A percentile compares a stretch with the other conserved stretches of the same genome.
phyloP scores from a whole-genome alignment of 1,284 basidiomycete genomes.

The Rhodotorula sp. region DNA sequence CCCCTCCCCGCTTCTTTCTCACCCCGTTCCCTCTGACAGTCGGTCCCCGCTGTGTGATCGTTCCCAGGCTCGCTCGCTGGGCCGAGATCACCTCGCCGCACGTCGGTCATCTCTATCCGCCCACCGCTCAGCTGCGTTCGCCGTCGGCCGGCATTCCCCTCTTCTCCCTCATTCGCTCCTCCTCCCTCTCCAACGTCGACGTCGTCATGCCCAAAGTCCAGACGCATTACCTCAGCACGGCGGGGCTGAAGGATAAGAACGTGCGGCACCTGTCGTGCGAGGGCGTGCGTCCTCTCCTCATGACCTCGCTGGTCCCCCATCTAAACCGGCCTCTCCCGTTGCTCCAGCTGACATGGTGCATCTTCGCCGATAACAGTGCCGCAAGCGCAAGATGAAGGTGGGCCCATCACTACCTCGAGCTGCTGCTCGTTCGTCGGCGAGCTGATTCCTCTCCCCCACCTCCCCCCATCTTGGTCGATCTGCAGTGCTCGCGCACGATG shows the following conservation, averaged over 20 bases:
- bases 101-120: no score
- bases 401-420: no score
- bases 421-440: no score
- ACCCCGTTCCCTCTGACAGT: neutral
- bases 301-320: neutral
- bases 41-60: neutral
- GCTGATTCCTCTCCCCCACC: neutral
- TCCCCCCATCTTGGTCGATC: neutral
- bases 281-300: neutral
- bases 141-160: no score
- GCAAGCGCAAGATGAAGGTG: slow-evolving; percentile 6
- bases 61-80: no score
- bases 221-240: neutral
- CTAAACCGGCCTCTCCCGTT: neutral
- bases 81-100: no score
- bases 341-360: neutral
- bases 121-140: no score
- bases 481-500: slow-evolving; percentile 5
- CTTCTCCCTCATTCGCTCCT: no score
- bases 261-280: slow-evolving; percentile 1
- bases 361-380: neutral
- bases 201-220: neutral
- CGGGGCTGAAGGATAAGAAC: neutral
- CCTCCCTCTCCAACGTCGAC: neutral
- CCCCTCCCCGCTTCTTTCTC: neutral